These are phyloP conservation scores for Datisca glomerata DNA, from an alignment of 306 rosid species.

Conservation along the genomic window DNA sequence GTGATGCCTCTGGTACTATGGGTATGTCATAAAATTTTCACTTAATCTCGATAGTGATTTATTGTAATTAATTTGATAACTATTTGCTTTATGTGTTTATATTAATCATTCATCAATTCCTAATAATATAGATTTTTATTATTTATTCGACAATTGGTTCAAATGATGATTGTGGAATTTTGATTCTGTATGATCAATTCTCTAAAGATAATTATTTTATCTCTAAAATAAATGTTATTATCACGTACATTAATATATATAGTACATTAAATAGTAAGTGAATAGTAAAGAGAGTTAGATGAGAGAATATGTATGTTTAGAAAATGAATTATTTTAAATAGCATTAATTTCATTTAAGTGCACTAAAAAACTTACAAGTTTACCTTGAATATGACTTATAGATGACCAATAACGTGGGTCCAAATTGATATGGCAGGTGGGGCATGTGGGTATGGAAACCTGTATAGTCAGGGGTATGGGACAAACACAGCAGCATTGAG, in stretches of 20 bases:
- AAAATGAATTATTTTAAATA: too few species aligned
- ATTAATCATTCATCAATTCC: too few species aligned
- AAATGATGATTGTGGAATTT: too few species aligned
- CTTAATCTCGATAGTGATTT: neutral
- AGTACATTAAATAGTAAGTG: too few species aligned
- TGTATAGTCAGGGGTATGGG: conserved; percentile 42
- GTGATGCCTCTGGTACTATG: conserved; percentile 16
- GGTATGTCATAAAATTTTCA: conserved; percentile 6
- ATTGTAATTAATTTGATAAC: neutral
- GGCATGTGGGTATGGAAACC: conserved; percentile 67
- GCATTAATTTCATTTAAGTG: neutral
- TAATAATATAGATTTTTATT: too few species aligned
- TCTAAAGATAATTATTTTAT: too few species aligned
- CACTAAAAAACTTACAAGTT: neutral
- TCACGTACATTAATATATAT: too few species aligned
- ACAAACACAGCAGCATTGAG: conserved; percentile 55
- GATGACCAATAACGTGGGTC: neutral
- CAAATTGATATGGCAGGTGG: conserved; percentile 29
- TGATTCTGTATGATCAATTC: too few species aligned
- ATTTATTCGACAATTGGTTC: too few species aligned
- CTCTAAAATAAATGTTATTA: too few species aligned
- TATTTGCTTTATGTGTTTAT: neutral
- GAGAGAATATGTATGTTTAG: too few species aligned
- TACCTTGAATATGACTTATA: neutral
- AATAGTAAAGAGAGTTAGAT: too few species aligned